Percentiles rank a stretch among this genome's conserved stretches.
Conservation (phyloP, 1,284 basidiomycete species). For the Wallemia ichthyophaga region DNA sequence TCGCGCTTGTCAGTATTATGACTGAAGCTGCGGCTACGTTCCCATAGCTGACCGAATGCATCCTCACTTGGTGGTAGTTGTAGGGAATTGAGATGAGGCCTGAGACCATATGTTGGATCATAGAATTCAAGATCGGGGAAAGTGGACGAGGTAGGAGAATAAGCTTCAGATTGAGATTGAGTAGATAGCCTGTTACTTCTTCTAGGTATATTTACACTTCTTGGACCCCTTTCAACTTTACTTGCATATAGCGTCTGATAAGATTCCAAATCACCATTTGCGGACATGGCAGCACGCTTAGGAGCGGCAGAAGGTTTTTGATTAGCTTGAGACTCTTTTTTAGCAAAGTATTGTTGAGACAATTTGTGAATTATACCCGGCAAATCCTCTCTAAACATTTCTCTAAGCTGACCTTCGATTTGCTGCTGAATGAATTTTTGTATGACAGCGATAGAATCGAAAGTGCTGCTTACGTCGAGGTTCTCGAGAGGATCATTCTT, state of each 20-base stretch:
- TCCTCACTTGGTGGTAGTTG: conserved; percentile 41
- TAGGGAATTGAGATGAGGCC: conserved; percentile 40
- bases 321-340: conserved; percentile 24
- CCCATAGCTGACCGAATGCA: conserved; percentile 38
- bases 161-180: conserved; percentile 9
- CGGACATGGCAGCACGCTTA: conserved; percentile 22
- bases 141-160: conserved; percentile 18
- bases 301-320: conserved; percentile 37
- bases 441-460: conserved; percentile 91
- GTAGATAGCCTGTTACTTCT: conserved; percentile 10
- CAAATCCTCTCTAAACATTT: conserved; percentile 92
- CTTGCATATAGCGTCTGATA: conserved; percentile 94
- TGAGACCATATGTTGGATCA: conserved; percentile 90
- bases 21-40: conserved; percentile 34
- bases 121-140: conserved; percentile 66
- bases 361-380: conserved; percentile 90
- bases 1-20: conserved; percentile 16
- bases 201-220: conserved; percentile 5
- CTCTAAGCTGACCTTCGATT: conserved; percentile 83
- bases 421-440: conserved; percentile 87
- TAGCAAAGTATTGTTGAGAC: conserved; percentile 57
- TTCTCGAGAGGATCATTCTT: conserved; percentile 97
- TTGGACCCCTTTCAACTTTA: not conserved
- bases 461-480: conserved; percentile 87
- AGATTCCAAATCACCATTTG: conserved; percentile 54